Conservation (phyloP, 495 filamentous ascomycete genomes). For the Antarctomyces pellizariae region DNA sequence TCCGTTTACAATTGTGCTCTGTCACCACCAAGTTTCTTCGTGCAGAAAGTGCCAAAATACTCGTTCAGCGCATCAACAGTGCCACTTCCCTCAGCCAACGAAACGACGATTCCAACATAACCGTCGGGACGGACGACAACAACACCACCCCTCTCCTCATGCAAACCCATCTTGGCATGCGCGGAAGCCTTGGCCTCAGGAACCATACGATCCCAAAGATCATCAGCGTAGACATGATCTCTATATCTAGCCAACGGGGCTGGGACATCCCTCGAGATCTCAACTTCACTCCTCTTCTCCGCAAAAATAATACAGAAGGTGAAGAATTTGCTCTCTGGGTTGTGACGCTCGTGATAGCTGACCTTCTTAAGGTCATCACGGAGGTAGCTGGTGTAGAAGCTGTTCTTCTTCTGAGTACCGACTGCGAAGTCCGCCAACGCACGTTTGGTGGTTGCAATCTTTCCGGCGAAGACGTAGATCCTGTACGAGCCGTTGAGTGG, state of each 20-base stretch:
- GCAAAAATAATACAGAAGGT: conserved; percentile 54
- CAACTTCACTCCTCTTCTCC: conserved; percentile 33
- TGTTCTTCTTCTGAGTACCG: conserved; percentile 35
- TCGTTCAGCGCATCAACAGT: conserved; percentile 64
- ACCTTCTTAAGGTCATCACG: conserved; percentile 36
- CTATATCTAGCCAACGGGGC: conserved; percentile 45
- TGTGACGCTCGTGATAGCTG: conserved; percentile 56
- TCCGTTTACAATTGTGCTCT: conserved; percentile 14
- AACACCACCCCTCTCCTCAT: conserved; percentile 47
- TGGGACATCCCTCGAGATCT: conserved; percentile 41
- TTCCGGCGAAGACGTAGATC: conserved; percentile 63
- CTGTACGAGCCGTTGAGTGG: conserved; percentile 74
- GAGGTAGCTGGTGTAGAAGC: conserved; percentile 44
- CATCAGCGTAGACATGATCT: conserved; percentile 70
- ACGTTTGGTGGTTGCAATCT: conserved; percentile 28
- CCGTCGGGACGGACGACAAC: conserved; percentile 71
- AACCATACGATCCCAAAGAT: conserved; percentile 48
- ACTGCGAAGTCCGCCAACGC: conserved; percentile 46
- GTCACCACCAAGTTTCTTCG: conserved; percentile 20
- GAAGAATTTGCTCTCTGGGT: conserved; percentile 64
- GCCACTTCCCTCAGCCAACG: conserved; percentile 46
- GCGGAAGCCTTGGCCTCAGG: conserved; percentile 46
- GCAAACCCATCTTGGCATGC: conserved; percentile 70
- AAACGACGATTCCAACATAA: conserved; percentile 55
- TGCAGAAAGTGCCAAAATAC: conserved; percentile 51